These are phyloP conservation scores for Aspergillus flavus DNA, from an alignment of 2,329 filamentous ascomycete genomes.

Conservation along the genomic window DNA sequence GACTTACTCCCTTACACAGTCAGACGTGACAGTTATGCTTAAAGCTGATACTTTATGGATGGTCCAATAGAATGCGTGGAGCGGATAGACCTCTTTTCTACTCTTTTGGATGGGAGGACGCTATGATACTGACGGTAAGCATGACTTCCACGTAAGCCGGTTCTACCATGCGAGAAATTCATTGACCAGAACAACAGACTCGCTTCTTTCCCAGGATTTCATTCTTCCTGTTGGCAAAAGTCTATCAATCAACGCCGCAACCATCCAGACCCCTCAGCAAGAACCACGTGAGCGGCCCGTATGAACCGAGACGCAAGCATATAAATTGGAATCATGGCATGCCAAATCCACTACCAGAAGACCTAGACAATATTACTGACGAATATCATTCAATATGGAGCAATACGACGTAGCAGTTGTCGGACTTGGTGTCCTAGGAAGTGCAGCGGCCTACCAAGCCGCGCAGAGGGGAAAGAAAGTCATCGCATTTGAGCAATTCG, in stretches of 20 bases:
- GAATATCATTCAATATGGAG: background rate
- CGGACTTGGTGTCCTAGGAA: background rate
- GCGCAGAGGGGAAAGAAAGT: background rate
- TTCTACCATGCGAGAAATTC: too few relatives aligned
- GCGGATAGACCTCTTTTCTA: too few relatives aligned
- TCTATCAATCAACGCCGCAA: background rate
- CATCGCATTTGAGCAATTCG: background rate
- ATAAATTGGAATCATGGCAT: background rate
- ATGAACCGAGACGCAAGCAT: background rate
- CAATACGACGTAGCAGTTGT: background rate
- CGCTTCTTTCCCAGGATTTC: too few relatives aligned
- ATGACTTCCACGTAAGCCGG: too few relatives aligned
- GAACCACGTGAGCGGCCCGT: background rate
- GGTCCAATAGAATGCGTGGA: too few relatives aligned
- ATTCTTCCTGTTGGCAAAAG: too few relatives aligned
- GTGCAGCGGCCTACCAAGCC: background rate
- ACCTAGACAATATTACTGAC: background rate
- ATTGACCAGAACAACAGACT: too few relatives aligned
- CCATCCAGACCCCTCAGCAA: background rate
- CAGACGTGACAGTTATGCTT: too few relatives aligned
- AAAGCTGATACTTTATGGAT: accelerated
- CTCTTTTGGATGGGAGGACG: too few relatives aligned
- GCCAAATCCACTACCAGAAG: background rate
- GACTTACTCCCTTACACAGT: too few relatives aligned
- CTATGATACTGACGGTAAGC: too few relatives aligned